phyloP scores from a whole-genome alignment of 148 eudicot species.

The Salicornia ramosissima region DNA sequence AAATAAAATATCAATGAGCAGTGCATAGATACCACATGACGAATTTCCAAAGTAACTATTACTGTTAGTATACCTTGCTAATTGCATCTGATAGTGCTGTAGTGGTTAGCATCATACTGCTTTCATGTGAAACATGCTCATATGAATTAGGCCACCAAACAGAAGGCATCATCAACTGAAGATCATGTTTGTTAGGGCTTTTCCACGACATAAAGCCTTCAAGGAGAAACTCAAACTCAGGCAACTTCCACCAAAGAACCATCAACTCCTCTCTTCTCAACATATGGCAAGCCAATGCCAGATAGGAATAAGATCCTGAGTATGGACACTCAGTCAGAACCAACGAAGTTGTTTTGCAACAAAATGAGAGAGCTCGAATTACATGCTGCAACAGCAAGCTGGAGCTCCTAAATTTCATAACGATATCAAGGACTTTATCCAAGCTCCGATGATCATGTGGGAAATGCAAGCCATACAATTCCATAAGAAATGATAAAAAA shows the following conservation, averaged over 20 bases:
- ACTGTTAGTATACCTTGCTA: constrained; percentile 44
- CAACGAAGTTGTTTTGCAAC: constrained; percentile 69
- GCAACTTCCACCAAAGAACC: constrained; percentile 77
- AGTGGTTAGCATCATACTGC: constrained; percentile 77
- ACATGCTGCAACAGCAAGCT: constrained; percentile 50
- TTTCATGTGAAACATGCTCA: constrained; percentile 72
- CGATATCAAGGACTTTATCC: constrained; percentile 71
- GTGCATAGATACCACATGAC: no score
- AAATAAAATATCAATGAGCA: no score
- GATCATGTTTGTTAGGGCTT: constrained; percentile 81
- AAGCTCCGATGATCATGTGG: constrained; percentile 73
- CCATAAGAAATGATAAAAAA: constrained; percentile 62
- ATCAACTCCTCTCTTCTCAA: constrained; percentile 73
- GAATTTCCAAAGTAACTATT: no score
- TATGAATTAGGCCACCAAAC: constrained; percentile 95
- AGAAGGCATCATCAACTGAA: constrained; percentile 72
- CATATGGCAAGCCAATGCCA: constrained; percentile 71
- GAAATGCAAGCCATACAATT: constrained; percentile 52
- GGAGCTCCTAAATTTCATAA: constrained; percentile 52
- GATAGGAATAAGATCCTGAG: constrained; percentile 87
- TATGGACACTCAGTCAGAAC: constrained; percentile 78
- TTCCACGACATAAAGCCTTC: constrained; percentile 88
- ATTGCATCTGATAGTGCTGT: constrained; percentile 73
- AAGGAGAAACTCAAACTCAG: constrained; percentile 72
- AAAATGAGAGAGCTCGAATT: constrained; percentile 65